Conservation (phyloP, 805 yeast genomes). For the Dipodascus geniculatus region DNA sequence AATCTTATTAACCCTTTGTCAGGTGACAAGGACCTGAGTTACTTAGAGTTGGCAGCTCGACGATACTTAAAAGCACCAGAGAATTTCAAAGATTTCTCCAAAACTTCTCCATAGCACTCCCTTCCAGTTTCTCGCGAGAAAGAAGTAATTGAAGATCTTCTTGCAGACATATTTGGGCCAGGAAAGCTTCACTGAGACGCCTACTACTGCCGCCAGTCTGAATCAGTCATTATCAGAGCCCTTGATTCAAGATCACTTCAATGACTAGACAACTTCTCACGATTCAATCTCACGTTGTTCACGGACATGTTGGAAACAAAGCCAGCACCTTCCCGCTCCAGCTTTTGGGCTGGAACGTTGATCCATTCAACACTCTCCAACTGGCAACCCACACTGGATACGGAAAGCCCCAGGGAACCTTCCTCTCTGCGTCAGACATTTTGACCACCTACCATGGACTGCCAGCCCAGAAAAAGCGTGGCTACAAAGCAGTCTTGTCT, state of each 20-base stretch:
- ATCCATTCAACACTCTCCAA: slow-evolving; percentile 76
- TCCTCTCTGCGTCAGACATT: slow-evolving; percentile 36
- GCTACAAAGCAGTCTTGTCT: slow-evolving; percentile 57
- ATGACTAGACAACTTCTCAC: slow-evolving; percentile 29
- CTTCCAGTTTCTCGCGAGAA: too few species aligned
- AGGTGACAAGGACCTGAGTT: not conserved
- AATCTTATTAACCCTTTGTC: too few species aligned
- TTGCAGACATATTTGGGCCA: too few species aligned
- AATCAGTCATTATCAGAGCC: not conserved
- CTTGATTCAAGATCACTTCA: too few species aligned
- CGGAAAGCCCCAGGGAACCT: slow-evolving; percentile 50
- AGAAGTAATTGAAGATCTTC: too few species aligned
- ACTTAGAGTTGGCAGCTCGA: not conserved
- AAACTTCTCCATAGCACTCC: not conserved
- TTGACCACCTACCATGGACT: slow-evolving; percentile 45
- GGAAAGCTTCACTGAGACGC: too few species aligned
- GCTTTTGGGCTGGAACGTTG: slow-evolving; percentile 84
- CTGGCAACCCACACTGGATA: slow-evolving; percentile 91
- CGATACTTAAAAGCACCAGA: not conserved
- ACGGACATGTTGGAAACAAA: slow-evolving; percentile 89
- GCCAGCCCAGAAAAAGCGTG: slow-evolving; percentile 29
- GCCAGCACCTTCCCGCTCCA: slow-evolving; percentile 89
- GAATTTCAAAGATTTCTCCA: not conserved
- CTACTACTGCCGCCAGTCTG: too few species aligned
- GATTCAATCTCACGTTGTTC: slow-evolving; percentile 84